Base-by-base conservation (phyloP, 2,329 filamentous ascomycete species). In the Cercospora nicotianae region DNA sequence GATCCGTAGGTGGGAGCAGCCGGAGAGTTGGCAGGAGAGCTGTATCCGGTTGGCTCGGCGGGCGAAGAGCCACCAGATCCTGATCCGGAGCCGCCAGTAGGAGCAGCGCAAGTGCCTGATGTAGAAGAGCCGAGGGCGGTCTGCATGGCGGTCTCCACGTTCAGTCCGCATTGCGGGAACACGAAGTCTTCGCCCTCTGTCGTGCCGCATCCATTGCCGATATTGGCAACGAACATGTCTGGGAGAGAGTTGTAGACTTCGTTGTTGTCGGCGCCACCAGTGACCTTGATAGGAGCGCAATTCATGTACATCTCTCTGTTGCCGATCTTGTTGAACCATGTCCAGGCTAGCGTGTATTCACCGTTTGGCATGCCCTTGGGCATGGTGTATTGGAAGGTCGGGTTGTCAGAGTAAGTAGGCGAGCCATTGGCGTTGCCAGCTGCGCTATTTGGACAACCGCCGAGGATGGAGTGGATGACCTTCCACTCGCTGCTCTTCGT, bases 301-400 rank as follows among this genome's bases (percentile, higher is more conserved):
- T 97, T 95, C 93, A 96, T 96, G 85, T 98, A 98, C 86, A 97
- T 92, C 78, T 98, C 94, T 1, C 93, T 88, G 81, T 96, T 94
- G 4, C 94, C 94, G 4, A 96, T 79, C 70, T 90, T 89, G 78
- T 97, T 97, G 83, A 95, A 90, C 73, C 94, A 98, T 91, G 97
- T 93, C 93, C 93, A 97, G 0, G 92, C 92, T 8, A 97, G 83
- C 0, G 89, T 90, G 57, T 91, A 92, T 42, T 92, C 84, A 5
- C 94, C 94, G 1, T 90, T 83, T 1, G 89, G 87, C 60, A 97
- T 85, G n/a, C 89, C 87, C 0, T 84, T 75, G 0, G 94, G 94
- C 4, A 98, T 87, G 0, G 81, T 85, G 81, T 90, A 96, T 42
- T 86, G 82, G 79, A 93, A 94, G 0, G 88, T 85, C 36, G 85